Conservation (phyloP, 495 filamentous ascomycete genomes). For the Aspergillus bertholletiae region DNA sequence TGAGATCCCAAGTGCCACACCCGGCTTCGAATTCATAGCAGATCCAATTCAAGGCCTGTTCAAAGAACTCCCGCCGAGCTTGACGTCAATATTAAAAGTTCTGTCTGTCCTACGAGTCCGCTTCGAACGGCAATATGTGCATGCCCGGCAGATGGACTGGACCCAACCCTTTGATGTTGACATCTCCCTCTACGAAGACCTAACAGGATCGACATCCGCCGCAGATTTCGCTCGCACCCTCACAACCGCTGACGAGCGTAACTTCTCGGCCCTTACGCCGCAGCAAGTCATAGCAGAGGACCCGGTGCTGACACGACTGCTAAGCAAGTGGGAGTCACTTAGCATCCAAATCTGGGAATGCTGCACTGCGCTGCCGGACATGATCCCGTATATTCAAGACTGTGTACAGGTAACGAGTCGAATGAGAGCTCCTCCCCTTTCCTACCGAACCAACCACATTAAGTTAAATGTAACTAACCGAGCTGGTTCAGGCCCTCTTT, state of each 20-base stretch:
- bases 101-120: slow-evolving; percentile 32
- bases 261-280: slow-evolving; percentile 25
- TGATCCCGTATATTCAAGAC: slow-evolving; percentile 31
- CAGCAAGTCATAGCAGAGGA: slow-evolving; percentile 21
- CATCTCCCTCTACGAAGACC: slow-evolving; percentile 32
- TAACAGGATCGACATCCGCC: slow-evolving; percentile 26
- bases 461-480: not conserved
- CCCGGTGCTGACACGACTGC: slow-evolving; percentile 12
- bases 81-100: slow-evolving; percentile 32
- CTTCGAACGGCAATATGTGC: slow-evolving; percentile 34
- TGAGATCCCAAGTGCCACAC: slow-evolving; percentile 11
- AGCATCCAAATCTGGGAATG: slow-evolving; percentile 39
- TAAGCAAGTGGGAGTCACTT: slow-evolving; percentile 28
- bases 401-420: slow-evolving; percentile 34
- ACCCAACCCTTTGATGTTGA: slow-evolving; percentile 25
- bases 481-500: slow-evolving; percentile 22
- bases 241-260: slow-evolving; percentile 22
- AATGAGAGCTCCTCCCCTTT: no score
- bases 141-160: slow-evolving; percentile 36
- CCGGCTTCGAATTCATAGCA: slow-evolving; percentile 38
- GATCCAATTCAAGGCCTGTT: slow-evolving; percentile 38
- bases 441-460: no score
- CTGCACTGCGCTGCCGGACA: slow-evolving; percentile 35
- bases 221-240: slow-evolving; percentile 29
- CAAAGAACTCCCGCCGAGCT: slow-evolving; percentile 24